Conservation (phyloP, 2,329 filamentous ascomycete genomes). For the Aspergillus sp. region DNA sequence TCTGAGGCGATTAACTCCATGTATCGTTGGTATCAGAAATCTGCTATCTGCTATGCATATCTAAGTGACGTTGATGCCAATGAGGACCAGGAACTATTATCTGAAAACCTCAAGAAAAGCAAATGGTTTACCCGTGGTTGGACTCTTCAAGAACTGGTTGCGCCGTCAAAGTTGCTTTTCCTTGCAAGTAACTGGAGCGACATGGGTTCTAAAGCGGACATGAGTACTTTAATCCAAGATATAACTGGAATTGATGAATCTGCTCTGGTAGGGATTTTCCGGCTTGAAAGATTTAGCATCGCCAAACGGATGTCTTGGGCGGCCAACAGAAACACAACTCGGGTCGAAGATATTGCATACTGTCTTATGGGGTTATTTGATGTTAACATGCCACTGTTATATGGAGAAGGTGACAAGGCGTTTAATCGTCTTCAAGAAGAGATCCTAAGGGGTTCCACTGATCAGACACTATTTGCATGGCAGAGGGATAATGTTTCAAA, state of each 20-base stretch:
- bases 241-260: no score
- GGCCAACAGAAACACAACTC: not conserved
- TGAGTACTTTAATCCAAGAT: no score
- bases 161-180: not conserved
- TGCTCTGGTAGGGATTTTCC: not conserved
- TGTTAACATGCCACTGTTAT: slow-evolving; percentile 1
- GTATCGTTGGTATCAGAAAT: slow-evolving; percentile 29
- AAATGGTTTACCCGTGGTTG: no score
- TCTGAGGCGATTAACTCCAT: slow-evolving; percentile 28
- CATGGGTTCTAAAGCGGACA: no score
- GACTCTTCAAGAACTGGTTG: no score
- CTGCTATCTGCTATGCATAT: slow-evolving; percentile 32
- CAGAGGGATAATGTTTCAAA: not conserved
- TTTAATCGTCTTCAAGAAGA: not conserved
- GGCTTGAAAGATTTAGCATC: not conserved
- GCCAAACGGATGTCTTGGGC: not conserved
- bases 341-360: not conserved
- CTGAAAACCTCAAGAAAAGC: no score
- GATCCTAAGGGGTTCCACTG: not conserved
- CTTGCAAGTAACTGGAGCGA: no score
- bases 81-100: no score
- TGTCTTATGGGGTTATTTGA: not conserved
- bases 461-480: not conserved
- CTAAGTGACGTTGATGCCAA: slow-evolving; percentile 18
- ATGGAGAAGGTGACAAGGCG: not conserved